Evolutionary conservation across 208 protist genomes (phyloP).

Genomic region (Leishmania aethiopica): DNA sequence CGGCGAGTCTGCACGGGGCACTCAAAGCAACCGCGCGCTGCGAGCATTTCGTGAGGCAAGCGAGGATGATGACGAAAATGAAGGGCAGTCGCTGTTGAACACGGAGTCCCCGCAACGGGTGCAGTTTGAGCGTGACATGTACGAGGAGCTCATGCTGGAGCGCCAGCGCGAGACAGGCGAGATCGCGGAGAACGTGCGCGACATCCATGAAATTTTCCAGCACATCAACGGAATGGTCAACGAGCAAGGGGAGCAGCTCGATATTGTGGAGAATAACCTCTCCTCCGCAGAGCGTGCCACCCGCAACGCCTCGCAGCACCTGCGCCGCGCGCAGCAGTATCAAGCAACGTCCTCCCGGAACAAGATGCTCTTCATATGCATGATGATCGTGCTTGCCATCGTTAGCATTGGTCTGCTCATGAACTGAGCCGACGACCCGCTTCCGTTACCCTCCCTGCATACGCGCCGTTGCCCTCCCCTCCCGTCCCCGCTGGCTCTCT

Average conservation of each 20-base stretch:
- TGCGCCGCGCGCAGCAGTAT: slow-evolving; percentile 70
- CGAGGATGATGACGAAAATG: slow-evolving; percentile 40
- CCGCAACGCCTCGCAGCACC: slow-evolving; percentile 62
- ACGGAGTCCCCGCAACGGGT: slow-evolving; percentile 44
- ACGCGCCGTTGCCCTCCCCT: neutral
- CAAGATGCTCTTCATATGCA: slow-evolving; percentile 63
- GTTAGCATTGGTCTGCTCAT: slow-evolving; percentile 33
- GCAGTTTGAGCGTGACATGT: slow-evolving; percentile 75
- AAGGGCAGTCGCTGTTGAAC: slow-evolving; percentile 16
- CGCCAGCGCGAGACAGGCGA: slow-evolving; percentile 75
- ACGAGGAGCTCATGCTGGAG: slow-evolving; percentile 88
- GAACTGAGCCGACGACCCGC: neutral
- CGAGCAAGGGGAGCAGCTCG: slow-evolving; percentile 80
- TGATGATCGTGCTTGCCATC: slow-evolving; percentile 58
- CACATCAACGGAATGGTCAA: slow-evolving; percentile 86
- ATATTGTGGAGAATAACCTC: slow-evolving; percentile 73
- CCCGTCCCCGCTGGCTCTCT: no score
- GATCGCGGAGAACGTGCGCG: slow-evolving; percentile 82
- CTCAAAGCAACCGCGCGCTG: slow-evolving; percentile 22
- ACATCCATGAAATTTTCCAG: slow-evolving; percentile 89
- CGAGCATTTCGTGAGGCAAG: slow-evolving; percentile 23
- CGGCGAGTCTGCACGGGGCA: slow-evolving; percentile 60
- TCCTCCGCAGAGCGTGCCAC: slow-evolving; percentile 55
- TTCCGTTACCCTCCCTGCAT: neutral
- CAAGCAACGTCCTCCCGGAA: slow-evolving; percentile 54